Evolutionary conservation across 2,329 filamentous ascomycete genomes (phyloP).

Genomic region (Aotearoamyces nothofagi): DNA sequence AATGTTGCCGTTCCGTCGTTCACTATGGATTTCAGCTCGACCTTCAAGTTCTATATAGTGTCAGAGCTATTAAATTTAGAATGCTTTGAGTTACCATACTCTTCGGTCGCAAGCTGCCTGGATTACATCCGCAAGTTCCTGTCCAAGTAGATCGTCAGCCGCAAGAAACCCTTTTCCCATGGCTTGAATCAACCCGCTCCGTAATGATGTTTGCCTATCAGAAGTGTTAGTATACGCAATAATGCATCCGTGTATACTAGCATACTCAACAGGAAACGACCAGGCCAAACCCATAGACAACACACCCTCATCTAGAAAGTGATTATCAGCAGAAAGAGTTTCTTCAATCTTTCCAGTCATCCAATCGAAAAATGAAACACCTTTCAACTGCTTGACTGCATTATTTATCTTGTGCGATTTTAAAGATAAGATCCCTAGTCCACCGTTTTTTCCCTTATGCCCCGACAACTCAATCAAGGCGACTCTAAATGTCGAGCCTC

Average conservation of each 20-base stretch:
- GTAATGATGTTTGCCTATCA: conserved; percentile 48
- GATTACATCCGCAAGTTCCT: conserved; percentile 44
- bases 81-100: conserved; percentile 3
- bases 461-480: conserved; percentile 45
- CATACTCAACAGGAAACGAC: conserved; percentile 57
- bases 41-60: conserved; percentile 32
- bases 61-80: no score
- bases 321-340: not conserved
- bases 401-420: conserved; percentile 39
- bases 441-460: conserved; percentile 21
- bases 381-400: conserved; percentile 38
- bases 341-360: conserved; percentile 36
- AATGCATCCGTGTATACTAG: conserved; percentile 7
- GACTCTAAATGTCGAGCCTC: conserved; percentile 51
- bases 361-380: conserved; percentile 51
- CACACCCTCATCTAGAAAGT: conserved; percentile 21
- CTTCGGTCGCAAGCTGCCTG: conserved; percentile 30
- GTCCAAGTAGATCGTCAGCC: conserved; percentile 37
- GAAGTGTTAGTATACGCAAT: not conserved
- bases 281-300: conserved; percentile 48
- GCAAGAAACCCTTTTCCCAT: conserved; percentile 56
- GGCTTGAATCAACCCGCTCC: conserved; percentile 38
- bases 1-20: conserved; percentile 56
- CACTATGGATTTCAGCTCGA: conserved; percentile 43
- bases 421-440: conserved; percentile 38